phyloP scores from a whole-genome alignment of 306 rosid species.

The Benincasa hispida region DNA sequence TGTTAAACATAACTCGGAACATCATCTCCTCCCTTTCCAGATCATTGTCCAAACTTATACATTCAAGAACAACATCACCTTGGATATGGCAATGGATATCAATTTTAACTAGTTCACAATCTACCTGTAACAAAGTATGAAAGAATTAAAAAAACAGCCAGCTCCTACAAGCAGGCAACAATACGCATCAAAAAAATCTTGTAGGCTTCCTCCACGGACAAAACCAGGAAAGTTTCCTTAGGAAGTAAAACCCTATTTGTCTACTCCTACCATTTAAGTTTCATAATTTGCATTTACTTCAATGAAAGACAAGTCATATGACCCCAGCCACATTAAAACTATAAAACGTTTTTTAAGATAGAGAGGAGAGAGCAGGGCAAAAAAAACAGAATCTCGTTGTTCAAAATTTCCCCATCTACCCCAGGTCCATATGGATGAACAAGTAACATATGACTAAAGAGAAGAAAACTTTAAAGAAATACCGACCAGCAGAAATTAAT shows the following conservation, averaged over 20 bases:
- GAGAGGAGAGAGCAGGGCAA: background rate
- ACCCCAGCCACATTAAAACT: background rate
- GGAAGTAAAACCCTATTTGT: background rate
- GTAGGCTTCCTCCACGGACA: background rate
- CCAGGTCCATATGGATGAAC: background rate
- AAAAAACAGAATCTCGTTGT: background rate
- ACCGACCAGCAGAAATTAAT: background rate
- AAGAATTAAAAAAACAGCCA: background rate
- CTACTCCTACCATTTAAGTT: background rate
- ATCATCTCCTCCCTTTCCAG: conserved; percentile 81
- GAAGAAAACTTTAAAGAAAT: background rate
- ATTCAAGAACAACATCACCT: conserved; percentile 97
- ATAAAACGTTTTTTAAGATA: background rate
- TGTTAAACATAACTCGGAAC: conserved; percentile 94
- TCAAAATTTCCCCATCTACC: background rate
- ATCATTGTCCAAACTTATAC: conserved; percentile 70
- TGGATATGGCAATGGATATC: conserved; percentile 90
- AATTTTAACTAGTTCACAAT: conserved; percentile 77
- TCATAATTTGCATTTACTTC: background rate
- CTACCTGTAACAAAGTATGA: conserved; percentile 43
- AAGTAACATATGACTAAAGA: background rate
- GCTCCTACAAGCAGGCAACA: background rate
- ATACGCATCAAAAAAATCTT: background rate
- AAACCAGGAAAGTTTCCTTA: background rate
- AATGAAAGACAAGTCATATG: background rate